Base-by-base conservation (phyloP, 2,329 filamentous ascomycete genomes). In the Cadophora sp. region DNA sequence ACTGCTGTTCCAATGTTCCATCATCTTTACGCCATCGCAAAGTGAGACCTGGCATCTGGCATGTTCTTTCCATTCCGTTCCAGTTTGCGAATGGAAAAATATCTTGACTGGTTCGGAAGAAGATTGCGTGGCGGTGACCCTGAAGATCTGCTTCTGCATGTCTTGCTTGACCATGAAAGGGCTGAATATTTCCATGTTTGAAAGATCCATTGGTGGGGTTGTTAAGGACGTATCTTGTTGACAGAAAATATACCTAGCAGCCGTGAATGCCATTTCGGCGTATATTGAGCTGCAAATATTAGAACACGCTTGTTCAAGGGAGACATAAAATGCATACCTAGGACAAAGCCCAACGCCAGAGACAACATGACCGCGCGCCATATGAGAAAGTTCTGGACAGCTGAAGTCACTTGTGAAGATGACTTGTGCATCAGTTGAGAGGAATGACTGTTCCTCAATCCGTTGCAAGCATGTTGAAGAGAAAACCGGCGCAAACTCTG, bases 381-480 rank as follows among this genome's bases (percentile, higher is more conserved):
- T 83, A 22, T 63, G 84, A 79, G 79, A 84, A 51, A 51, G 48
- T 27, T 51, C 48, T 7, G 48, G 48, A 27, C 24, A 51, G 24
- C 48, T 51, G 48, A 51, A 51, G 24, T 51, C 48, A 51, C 48
- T 51, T 26, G 1, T 27, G 48, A 51, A 51, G 24, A 51, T 51
- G 48, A 51, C 48, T 27, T 27, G 1, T 14, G 48, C 48, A 27
- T 16, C 48, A 16, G 48, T 51, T 27, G 48, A 51, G 24, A 26
- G 48, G 24, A 51, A 51, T 51, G 48, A 51, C 48, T 51, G 48
- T 27, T 51, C 48, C 48, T 51, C 48, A 51, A 51, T 51, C 11
- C 24, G 22, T 27, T 51, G 48, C 48, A 51, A 51, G 11, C 48
- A 51, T 51, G 48, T 51, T 27, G 48, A 51, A 26, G 48, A 51